phyloP scores from a whole-genome alignment of 2,329 filamentous ascomycete genomes.

The Aspergillus hortae region DNA sequence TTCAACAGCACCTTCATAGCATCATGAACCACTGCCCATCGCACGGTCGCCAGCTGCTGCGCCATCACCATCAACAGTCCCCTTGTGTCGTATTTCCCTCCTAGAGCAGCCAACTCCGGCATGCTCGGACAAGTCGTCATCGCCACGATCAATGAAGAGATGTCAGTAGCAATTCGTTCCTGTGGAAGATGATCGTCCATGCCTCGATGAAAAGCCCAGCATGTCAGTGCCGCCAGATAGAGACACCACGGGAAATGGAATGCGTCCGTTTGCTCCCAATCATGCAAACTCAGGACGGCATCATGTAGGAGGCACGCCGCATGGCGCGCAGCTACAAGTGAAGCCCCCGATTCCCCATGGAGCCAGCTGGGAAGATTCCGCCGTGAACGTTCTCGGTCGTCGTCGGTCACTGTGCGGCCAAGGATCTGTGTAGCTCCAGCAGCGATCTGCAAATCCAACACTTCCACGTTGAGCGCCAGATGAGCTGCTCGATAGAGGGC shows the following conservation, averaged over 20 bases:
- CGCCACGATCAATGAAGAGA: conserved; percentile 31
- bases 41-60: conserved; percentile 52
- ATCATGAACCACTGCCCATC: conserved; percentile 62
- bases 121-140: conserved; percentile 33
- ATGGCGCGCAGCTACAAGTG: conserved; percentile 41
- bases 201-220: conserved; percentile 58
- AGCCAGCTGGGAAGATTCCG: conserved; percentile 23
- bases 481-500: conserved; percentile 59
- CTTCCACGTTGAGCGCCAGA: conserved; percentile 55
- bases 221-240: conserved; percentile 56
- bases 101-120: conserved; percentile 32
- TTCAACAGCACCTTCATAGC: conserved; percentile 54
- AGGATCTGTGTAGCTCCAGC: conserved; percentile 59
- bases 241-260: conserved; percentile 63
- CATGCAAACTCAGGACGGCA: conserved; percentile 47
- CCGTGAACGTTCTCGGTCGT: conserved; percentile 49
- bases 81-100: conserved; percentile 48
- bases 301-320: conserved; percentile 53
- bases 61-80: conserved; percentile 56
- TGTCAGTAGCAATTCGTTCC: conserved; percentile 37
- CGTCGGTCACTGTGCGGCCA: conserved; percentile 49
- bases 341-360: conserved; percentile 10
- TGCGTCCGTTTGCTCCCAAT: conserved; percentile 51
- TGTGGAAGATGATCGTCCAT: conserved; percentile 30
- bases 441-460: conserved; percentile 61